A percentile compares a stretch with the other conserved stretches of the same genome.
phyloP scores from a whole-genome alignment of 108 stramenopile genomes.

The Epithemia pelagica region DNA sequence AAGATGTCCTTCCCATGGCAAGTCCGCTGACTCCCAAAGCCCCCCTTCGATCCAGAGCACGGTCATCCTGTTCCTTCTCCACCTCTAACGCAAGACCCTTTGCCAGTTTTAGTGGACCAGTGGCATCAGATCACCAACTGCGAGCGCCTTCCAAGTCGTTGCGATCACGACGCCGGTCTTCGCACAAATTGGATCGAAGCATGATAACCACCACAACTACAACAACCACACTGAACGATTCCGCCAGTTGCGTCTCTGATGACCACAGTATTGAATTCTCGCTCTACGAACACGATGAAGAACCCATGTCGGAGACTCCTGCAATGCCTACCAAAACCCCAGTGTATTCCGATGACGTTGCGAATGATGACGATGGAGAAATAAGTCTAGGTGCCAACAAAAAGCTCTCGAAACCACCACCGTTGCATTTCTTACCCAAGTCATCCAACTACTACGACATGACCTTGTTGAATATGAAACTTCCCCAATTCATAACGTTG shows the following conservation, averaged over 20 bases:
- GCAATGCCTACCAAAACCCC: neutral
- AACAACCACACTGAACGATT: neutral
- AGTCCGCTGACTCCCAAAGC: neutral
- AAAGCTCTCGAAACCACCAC: neutral
- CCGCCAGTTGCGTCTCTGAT: neutral
- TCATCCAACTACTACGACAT: neutral
- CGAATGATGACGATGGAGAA: neutral
- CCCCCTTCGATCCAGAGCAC: neutral
- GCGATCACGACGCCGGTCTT: neutral
- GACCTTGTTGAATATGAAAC: neutral
- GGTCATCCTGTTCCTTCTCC: neutral
- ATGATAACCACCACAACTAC: too few relatives aligned
- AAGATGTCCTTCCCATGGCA: constrained; percentile 6
- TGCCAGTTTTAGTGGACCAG: neutral
- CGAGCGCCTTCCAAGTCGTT: neutral
- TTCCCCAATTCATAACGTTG: neutral
- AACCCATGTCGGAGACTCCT: neutral
- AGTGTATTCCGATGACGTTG: neutral
- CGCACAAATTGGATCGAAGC: neutral
- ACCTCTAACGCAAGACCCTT: neutral
- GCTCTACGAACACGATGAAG: neutral
- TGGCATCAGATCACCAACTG: neutral
- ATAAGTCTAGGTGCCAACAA: neutral
- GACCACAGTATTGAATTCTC: neutral
- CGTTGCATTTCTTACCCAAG: neutral